Evolutionary conservation across 1,139 yeast species (phyloP).

Genomic region (Yamadazyma aaseri): DNA sequence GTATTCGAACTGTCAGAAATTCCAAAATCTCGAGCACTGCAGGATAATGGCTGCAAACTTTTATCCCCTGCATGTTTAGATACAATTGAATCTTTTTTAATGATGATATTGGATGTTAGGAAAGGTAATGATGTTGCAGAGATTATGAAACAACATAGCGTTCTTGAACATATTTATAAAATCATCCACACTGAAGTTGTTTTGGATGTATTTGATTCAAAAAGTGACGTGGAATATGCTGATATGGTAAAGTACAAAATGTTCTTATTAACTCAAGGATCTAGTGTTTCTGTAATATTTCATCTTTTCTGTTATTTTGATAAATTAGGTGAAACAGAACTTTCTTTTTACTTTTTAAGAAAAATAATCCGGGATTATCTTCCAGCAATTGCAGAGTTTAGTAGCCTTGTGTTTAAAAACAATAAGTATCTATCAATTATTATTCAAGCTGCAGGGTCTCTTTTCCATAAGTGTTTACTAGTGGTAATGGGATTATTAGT

Average conservation of each 20-base stretch:
- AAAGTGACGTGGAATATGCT: not conserved
- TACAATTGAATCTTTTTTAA: slow-evolving; percentile 1
- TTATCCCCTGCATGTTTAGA: slow-evolving; percentile 6
- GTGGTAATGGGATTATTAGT: slow-evolving; percentile 19
- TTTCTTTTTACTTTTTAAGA: slow-evolving; percentile 29
- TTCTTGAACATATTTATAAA: not conserved
- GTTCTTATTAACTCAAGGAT: slow-evolving; percentile 27
- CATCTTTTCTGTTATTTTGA: slow-evolving; percentile 36
- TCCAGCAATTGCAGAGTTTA: slow-evolving; percentile 7
- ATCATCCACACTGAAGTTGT: too few species aligned
- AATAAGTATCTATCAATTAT: slow-evolving; percentile 24
- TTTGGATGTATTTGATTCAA: too few species aligned
- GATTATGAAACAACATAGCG: not conserved
- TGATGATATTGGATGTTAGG: slow-evolving; percentile 3
- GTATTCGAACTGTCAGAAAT: too few species aligned
- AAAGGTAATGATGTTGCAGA: slow-evolving; percentile 1
- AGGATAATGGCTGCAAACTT: too few species aligned
- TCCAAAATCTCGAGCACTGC: too few species aligned
- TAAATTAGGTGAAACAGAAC: slow-evolving; percentile 19
- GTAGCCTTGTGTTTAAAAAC: slow-evolving; percentile 2
- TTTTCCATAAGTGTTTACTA: slow-evolving; percentile 31
- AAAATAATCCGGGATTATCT: slow-evolving; percentile 23
- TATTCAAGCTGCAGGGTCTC: slow-evolving; percentile 27
- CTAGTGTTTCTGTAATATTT: slow-evolving; percentile 23
- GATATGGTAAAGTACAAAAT: slow-evolving; percentile 14